phyloP scores from a whole-genome alignment of 2,329 filamentous ascomycete species.

The Ophiostoma fasciatum region DNA sequence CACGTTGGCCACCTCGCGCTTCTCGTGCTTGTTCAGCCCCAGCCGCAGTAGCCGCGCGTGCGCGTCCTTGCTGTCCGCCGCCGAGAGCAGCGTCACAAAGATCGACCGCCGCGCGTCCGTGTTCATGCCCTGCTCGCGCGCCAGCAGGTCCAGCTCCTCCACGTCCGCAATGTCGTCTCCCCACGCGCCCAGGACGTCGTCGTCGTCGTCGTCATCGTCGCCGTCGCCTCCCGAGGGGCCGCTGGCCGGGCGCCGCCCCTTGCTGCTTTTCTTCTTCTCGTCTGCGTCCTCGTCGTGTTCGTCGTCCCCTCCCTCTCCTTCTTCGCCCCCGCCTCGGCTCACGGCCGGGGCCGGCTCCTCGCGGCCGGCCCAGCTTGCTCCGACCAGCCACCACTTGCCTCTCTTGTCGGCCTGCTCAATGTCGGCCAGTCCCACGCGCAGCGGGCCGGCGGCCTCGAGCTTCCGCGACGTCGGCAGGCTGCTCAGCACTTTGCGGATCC shows the following conservation, averaged over 20 bases:
- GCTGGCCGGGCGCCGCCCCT: constrained; percentile 97
- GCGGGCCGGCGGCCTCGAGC: constrained; percentile 62
- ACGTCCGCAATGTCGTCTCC: constrained; percentile 52
- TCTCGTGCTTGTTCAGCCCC: constrained; percentile 70
- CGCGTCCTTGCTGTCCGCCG: constrained; percentile 71
- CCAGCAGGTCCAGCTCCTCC: constrained; percentile 38
- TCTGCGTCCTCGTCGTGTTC: constrained; percentile 69
- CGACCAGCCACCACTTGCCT: constrained; percentile 97
- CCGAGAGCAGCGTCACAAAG: constrained; percentile 80
- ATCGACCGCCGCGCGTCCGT: constrained; percentile 80
- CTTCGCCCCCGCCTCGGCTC: too few species aligned
- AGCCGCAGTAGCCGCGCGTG: constrained; percentile 67
- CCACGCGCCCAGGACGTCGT: constrained; percentile 19
- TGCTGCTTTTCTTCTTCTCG: constrained; percentile 79
- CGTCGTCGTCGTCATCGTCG: constrained; percentile 17
- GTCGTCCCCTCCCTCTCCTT: too few species aligned
- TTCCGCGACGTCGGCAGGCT: constrained; percentile 48
- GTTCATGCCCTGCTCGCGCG: constrained; percentile 70
- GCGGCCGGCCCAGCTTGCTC: constrained; percentile 65
- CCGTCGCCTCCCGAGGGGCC: constrained; percentile 38
- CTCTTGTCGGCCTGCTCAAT: constrained; percentile 71
- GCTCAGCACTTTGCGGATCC: constrained; percentile 80
- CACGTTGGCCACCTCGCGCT: constrained; percentile 75
- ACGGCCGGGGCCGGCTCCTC: too few species aligned
- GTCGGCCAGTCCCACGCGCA: constrained; percentile 69